Percentiles rank a stretch among this genome's conserved stretches.
These are phyloP conservation scores for Helminthosporium solani DNA, from an alignment of 2,329 filamentous ascomycete species.

Conservation along the genomic window DNA sequence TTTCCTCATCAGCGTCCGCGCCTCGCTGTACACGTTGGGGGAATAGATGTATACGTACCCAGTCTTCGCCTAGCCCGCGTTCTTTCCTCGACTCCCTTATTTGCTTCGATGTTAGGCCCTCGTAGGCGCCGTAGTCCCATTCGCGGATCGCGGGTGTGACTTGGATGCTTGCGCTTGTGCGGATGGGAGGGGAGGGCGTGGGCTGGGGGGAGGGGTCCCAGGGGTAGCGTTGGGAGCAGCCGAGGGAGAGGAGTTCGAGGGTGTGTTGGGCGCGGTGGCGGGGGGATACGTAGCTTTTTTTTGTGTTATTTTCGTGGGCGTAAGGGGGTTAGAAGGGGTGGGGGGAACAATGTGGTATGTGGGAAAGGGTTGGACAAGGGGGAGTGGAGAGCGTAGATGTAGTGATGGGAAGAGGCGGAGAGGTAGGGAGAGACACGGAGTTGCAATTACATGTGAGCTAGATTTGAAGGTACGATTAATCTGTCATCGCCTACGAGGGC, in stretches of 20 bases:
- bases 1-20: neutral
- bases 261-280: constrained; percentile 81
- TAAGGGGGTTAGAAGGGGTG: neutral
- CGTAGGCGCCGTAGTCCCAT: constrained; percentile 66
- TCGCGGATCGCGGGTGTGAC: constrained; percentile 56
- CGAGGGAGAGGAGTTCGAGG: constrained; percentile 82
- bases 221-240: constrained; percentile 66
- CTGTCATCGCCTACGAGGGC: constrained; percentile 82
- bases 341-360: neutral
- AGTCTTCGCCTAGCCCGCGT: constrained; percentile 57
- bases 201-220: constrained; percentile 53
- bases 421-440: no score
- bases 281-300: constrained; percentile 74
- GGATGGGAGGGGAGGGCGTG: constrained; percentile 14
- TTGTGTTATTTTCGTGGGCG: no score
- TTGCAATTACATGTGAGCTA: constrained; percentile 76
- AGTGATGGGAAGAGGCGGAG: no score
- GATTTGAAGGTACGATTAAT: constrained; percentile 77
- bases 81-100: constrained; percentile 51
- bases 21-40: neutral
- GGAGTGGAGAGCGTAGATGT: no score
- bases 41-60: constrained; percentile 44
- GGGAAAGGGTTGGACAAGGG: no score
- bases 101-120: constrained; percentile 56
- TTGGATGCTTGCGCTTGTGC: constrained; percentile 48